phyloP scores from a whole-genome alignment of 768 basidiomycete species.

The Mycena crocata region DNA sequence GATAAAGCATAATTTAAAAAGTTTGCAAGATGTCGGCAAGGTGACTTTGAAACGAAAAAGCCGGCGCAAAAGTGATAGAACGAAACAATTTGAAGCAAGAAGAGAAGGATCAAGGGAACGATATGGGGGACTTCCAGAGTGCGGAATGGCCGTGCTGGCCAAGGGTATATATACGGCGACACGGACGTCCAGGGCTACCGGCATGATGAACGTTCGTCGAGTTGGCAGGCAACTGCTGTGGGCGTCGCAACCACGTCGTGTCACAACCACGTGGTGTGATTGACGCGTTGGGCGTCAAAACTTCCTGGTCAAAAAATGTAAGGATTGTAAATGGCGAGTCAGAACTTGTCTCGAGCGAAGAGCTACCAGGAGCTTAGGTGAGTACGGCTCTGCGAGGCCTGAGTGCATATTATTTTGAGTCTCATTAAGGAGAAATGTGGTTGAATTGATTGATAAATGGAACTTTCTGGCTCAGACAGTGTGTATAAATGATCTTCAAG shows the following conservation, averaged over 20 bases:
- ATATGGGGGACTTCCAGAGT: not conserved
- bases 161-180: not conserved
- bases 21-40: conserved; percentile 1
- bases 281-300: too few relatives aligned
- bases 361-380: too few relatives aligned
- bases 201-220: not conserved
- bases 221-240: conserved; percentile 1
- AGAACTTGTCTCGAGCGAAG: too few relatives aligned
- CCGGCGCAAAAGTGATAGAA: not conserved
- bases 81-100: not conserved
- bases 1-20: conserved; percentile 2
- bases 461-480: too few relatives aligned
- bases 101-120: too few relatives aligned
- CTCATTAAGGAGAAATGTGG: too few relatives aligned
- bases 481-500: too few relatives aligned
- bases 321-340: too few relatives aligned
- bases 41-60: not conserved
- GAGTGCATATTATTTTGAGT: too few relatives aligned
- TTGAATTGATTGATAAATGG: too few relatives aligned
- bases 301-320: too few relatives aligned
- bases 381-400: too few relatives aligned
- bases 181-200: not conserved
- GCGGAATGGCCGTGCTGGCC: not conserved
- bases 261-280: conserved; percentile 13
- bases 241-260: conserved; percentile 16